Evolutionary conservation across 176 grass and related monocot genomes (phyloP).

Genomic region (Bonia amplexicaulis): DNA sequence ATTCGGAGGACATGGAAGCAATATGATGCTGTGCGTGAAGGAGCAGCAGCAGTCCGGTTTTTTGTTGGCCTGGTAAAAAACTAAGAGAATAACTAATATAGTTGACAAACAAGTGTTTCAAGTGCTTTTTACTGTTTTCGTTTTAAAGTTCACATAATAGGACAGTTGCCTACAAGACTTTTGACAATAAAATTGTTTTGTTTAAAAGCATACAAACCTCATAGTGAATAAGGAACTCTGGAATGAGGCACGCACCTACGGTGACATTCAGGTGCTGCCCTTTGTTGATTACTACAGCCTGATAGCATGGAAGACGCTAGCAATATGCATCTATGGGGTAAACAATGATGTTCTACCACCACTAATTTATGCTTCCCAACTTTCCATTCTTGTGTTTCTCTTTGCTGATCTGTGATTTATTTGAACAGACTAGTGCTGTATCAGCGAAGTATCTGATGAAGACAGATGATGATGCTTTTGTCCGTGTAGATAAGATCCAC

Average conservation of each 20-base stretch:
- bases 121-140: neutral
- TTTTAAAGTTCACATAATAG: neutral
- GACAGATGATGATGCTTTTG: slow-evolving; percentile 98
- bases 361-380: slow-evolving; percentile 5
- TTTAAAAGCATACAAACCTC: slow-evolving; percentile 79
- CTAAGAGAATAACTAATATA: neutral
- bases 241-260: slow-evolving; percentile 65
- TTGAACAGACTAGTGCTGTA: slow-evolving; percentile 54
- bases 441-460: slow-evolving; percentile 89
- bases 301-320: slow-evolving; percentile 93
- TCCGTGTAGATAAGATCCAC: slow-evolving; percentile 82
- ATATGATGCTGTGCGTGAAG: slow-evolving; percentile 62
- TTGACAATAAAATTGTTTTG: neutral
- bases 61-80: slow-evolving; percentile 85
- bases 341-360: neutral
- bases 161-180: neutral
- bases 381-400: slow-evolving; percentile 18
- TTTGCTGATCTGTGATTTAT: neutral
- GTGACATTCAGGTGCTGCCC: slow-evolving; percentile 72
- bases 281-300: slow-evolving; percentile 90
- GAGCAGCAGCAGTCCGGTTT: slow-evolving; percentile 60
- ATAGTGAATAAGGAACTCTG: slow-evolving; percentile 85
- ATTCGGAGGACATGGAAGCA: slow-evolving; percentile 97
- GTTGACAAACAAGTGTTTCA: neutral
- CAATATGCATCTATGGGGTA: slow-evolving; percentile 97